phyloP scores from a whole-genome alignment of 2,329 filamentous ascomycete species.

The Nemania bipapillata region DNA sequence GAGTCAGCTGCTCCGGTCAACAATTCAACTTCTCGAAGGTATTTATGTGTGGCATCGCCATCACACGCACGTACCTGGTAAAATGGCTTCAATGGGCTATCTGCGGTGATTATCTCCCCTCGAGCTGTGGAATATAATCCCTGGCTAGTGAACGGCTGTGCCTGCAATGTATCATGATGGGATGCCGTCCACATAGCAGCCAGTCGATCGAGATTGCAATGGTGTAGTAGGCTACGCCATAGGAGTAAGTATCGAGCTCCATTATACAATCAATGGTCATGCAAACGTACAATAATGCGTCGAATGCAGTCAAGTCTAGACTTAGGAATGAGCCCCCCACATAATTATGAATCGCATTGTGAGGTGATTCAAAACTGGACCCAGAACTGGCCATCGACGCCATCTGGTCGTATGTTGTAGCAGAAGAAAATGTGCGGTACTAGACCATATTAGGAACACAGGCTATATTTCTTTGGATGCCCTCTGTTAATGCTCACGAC shows the following conservation, averaged over 20 bases:
- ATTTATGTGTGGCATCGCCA: neutral
- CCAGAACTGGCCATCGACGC: slow-evolving; percentile 54
- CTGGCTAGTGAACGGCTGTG: slow-evolving; percentile 45
- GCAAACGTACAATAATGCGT: slow-evolving; percentile 59
- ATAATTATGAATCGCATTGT: slow-evolving; percentile 57
- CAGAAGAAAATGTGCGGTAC: slow-evolving; percentile 58
- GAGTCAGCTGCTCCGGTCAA: neutral
- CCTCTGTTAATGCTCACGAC: slow-evolving; percentile 52
- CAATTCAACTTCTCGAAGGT: neutral
- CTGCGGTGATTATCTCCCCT: slow-evolving; percentile 56
- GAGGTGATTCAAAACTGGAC: slow-evolving; percentile 58
- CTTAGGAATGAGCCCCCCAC: slow-evolving; percentile 52
- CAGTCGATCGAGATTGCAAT: slow-evolving; percentile 70
- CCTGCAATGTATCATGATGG: slow-evolving; percentile 50
- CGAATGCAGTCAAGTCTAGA: slow-evolving; percentile 58
- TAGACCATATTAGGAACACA: slow-evolving; percentile 40
- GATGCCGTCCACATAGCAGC: slow-evolving; percentile 63
- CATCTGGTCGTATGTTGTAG: slow-evolving; percentile 53
- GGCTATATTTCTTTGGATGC: neutral
- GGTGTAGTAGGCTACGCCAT: slow-evolving; percentile 59
- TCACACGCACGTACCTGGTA: slow-evolving; percentile 47
- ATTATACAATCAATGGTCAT: neutral
- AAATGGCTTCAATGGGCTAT: slow-evolving; percentile 64
- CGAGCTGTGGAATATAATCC: slow-evolving; percentile 56
- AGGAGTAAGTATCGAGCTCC: slow-evolving; percentile 19